These are phyloP conservation scores for Gleditsia sinensis DNA, from an alignment of 306 rosid species.

Conservation along the genomic window DNA sequence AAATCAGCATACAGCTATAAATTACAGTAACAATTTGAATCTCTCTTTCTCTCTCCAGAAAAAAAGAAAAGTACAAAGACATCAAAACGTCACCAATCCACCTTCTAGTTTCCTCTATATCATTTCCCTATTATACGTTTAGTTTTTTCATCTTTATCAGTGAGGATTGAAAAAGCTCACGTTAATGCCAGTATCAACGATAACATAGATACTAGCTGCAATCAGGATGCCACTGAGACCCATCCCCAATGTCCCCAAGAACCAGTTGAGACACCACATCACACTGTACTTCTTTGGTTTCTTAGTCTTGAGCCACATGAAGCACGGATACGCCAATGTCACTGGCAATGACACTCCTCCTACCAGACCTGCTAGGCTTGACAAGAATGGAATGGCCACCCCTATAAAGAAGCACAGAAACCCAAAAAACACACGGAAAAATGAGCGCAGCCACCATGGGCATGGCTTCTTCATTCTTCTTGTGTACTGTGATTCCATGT, in stretches of 20 bases:
- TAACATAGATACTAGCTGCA: constrained; percentile 1
- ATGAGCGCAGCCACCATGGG: constrained; percentile 2
- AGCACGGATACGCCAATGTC: constrained; percentile 18
- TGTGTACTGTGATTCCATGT: constrained; percentile 15
- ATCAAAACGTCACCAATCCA: not conserved
- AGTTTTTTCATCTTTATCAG: not conserved
- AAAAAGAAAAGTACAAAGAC: not conserved
- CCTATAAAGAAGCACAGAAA: not conserved
- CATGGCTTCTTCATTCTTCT: constrained; percentile 12
- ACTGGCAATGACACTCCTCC: constrained; percentile 20
- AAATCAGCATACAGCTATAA: not conserved
- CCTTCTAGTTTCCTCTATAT: not conserved
- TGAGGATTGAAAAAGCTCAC: constrained; percentile 10
- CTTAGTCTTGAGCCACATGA: constrained; percentile 16
- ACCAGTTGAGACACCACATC: constrained; percentile 12
- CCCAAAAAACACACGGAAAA: not conserved
- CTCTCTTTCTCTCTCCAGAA: not conserved
- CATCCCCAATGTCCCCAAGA: constrained; percentile 4
- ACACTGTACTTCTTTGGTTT: not conserved
- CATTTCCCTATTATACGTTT: not conserved
- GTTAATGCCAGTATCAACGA: not conserved
- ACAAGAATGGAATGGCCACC: constrained; percentile 4
- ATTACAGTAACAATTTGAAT: not conserved
- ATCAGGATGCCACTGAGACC: not conserved
- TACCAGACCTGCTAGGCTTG: not conserved